A percentile compares a stretch with the other conserved stretches of the same genome.
Conservation (phyloP, 345 rosid species). For the Eucalyptus regnans region DNA sequence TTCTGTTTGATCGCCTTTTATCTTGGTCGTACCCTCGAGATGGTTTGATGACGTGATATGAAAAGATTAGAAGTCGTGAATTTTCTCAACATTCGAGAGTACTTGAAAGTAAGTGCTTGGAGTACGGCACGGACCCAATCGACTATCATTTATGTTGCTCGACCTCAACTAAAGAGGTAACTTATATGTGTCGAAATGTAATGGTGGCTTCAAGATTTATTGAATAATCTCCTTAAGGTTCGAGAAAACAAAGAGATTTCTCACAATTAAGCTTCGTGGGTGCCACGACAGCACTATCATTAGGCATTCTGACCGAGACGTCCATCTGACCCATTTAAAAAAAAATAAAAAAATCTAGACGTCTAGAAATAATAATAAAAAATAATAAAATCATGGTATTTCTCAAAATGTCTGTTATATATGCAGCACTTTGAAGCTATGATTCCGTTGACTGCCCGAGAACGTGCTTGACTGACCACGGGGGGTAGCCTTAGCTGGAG, state of each 20-base stretch:
- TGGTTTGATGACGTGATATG: background rate
- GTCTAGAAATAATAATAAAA: background rate
- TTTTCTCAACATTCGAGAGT: fast-evolving
- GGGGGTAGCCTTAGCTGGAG: background rate
- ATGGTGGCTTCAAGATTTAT: background rate
- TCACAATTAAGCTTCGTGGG: background rate
- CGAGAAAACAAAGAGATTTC: fast-evolving
- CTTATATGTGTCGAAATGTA: too few relatives aligned
- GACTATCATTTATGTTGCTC: background rate
- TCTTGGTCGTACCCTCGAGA: fast-evolving
- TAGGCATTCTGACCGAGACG: background rate
- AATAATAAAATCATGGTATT: background rate
- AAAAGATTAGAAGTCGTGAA: fast-evolving
- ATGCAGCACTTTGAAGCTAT: background rate
- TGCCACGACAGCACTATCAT: background rate
- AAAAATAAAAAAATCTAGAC: too few relatives aligned
- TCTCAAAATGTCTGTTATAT: background rate
- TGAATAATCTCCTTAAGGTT: background rate
- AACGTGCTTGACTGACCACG: background rate
- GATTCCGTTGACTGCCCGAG: background rate
- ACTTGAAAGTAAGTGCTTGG: background rate
- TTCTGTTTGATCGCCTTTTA: background rate
- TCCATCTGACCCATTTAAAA: too few relatives aligned
- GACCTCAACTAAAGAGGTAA: background rate
- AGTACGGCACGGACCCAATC: background rate